phyloP scores from a whole-genome alignment of 1,139 yeast genomes.

The Magnusiomyces suaveolens region DNA sequence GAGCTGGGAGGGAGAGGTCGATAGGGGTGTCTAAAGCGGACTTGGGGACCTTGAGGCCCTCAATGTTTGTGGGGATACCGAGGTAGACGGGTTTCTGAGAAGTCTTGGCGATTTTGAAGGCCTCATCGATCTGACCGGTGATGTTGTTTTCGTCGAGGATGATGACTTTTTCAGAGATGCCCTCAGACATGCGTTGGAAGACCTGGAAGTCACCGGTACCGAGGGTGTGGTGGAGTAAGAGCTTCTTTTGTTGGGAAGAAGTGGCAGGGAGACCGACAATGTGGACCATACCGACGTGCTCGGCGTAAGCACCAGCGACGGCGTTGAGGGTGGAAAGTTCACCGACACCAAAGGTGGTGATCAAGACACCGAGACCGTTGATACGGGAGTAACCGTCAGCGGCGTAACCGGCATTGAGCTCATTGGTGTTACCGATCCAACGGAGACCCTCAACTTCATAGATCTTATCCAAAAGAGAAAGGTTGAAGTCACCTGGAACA shows the following conservation, averaged over 20 bases:
- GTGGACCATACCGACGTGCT: conserved; percentile 53
- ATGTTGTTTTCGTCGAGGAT: conserved; percentile 56
- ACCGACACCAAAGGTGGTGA: conserved; percentile 68
- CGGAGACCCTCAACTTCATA: conserved; percentile 37
- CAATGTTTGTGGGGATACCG: conserved; percentile 75
- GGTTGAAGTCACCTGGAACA: conserved; percentile 70
- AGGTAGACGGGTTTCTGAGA: conserved; percentile 76
- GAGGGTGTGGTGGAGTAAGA: conserved; percentile 54
- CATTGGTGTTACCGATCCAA: conserved; percentile 42
- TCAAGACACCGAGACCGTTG: conserved; percentile 46
- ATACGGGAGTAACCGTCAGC: conserved; percentile 63
- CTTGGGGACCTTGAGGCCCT: conserved; percentile 53
- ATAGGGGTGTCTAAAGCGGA: conserved; percentile 51
- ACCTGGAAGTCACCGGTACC: conserved; percentile 83
- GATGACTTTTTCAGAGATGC: conserved; percentile 57
- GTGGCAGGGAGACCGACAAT: conserved; percentile 57
- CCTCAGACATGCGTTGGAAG: conserved; percentile 63
- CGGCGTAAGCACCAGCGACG: conserved; percentile 58
- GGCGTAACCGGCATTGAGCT: conserved; percentile 48
- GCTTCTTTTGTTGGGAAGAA: conserved; percentile 55
- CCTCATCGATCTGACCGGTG: conserved; percentile 60
- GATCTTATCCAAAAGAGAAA: conserved; percentile 50
- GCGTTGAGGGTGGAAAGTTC: conserved; percentile 62
- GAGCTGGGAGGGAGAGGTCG: conserved; percentile 50
- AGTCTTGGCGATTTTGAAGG: conserved; percentile 61